phyloP scores from a whole-genome alignment of 345 rosid species.

The Psidium guajava region DNA sequence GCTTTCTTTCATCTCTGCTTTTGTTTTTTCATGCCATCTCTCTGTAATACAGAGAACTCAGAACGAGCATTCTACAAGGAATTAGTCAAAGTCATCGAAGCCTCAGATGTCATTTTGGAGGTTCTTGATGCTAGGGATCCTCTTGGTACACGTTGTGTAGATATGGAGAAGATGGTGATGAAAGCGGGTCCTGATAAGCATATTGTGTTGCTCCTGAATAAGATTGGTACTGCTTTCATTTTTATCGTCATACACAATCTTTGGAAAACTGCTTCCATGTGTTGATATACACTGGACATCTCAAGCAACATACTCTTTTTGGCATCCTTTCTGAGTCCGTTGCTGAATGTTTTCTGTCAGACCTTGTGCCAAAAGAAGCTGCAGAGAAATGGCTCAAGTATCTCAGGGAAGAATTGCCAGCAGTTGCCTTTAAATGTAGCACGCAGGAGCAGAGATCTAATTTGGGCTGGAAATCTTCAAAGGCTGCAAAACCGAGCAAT shows the following conservation, averaged over 20 bases:
- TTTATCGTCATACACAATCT: not conserved
- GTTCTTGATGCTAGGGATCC: constrained; percentile 97
- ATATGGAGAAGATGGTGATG: constrained; percentile 93
- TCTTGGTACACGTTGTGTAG: constrained; percentile 81
- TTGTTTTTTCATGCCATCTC: not conserved
- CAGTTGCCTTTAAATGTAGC: constrained; percentile 95
- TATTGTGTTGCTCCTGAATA: constrained; percentile 76
- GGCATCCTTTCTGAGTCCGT: not conserved
- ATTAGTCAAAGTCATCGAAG: constrained; percentile 80
- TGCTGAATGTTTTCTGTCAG: constrained; percentile 20
- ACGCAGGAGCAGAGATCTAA: constrained; percentile 90
- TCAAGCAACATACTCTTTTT: not conserved
- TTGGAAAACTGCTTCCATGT: not conserved
- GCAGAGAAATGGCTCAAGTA: constrained; percentile 92
- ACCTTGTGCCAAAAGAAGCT: constrained; percentile 98
- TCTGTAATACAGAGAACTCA: constrained; percentile 45
- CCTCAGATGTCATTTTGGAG: constrained; percentile 90
- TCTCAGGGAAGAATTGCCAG: constrained; percentile 89
- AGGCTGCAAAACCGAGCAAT: constrained; percentile 55
- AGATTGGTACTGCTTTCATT: constrained; percentile 52
- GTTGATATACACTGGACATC: too few species aligned
- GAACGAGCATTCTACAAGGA: constrained; percentile 95
- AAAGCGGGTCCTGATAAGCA: constrained; percentile 71
- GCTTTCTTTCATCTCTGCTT: not conserved
- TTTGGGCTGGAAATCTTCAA: constrained; percentile 86